A percentile compares a stretch with the other conserved stretches of the same genome.
Conservation (phyloP, 306 rosid genomes). For the Hylodesmum podocarpum region DNA sequence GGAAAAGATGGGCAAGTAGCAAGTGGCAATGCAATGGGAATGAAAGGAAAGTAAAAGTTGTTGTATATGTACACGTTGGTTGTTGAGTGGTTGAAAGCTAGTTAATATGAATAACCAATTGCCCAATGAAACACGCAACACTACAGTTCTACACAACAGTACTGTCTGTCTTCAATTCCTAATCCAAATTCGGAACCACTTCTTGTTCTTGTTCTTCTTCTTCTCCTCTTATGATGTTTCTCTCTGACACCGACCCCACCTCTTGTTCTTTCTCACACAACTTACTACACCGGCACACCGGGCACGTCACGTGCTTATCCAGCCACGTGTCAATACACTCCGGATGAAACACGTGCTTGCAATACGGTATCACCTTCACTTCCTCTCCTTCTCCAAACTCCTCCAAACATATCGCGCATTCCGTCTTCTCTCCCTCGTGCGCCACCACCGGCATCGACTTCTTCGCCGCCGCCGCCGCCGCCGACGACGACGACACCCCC, state of each 20-base stretch:
- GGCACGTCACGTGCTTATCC: constrained; percentile 46
- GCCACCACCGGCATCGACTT: constrained; percentile 36
- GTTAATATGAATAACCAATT: neutral
- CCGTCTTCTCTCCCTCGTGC: constrained; percentile 28
- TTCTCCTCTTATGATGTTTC: no score
- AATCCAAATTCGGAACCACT: neutral
- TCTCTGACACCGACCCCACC: neutral
- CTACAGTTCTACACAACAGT: no score
- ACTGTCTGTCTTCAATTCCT: neutral
- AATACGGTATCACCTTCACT: constrained; percentile 47
- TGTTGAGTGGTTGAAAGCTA: neutral
- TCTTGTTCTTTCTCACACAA: neutral
- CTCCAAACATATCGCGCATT: constrained; percentile 56
- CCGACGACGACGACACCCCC: neutral
- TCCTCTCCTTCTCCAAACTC: constrained; percentile 35
- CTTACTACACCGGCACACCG: constrained; percentile 46
- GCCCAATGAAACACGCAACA: neutral
- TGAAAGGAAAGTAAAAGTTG: neutral
- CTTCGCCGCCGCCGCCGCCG: neutral
- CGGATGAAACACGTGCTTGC: constrained; percentile 60
- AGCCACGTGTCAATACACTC: constrained; percentile 63
- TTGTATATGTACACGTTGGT: neutral
- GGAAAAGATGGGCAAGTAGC: no score
- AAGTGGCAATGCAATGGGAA: neutral
- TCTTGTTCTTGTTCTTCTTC: neutral